phyloP scores from a whole-genome alignment of 441 rosid genomes.

The Populus hybrid region DNA sequence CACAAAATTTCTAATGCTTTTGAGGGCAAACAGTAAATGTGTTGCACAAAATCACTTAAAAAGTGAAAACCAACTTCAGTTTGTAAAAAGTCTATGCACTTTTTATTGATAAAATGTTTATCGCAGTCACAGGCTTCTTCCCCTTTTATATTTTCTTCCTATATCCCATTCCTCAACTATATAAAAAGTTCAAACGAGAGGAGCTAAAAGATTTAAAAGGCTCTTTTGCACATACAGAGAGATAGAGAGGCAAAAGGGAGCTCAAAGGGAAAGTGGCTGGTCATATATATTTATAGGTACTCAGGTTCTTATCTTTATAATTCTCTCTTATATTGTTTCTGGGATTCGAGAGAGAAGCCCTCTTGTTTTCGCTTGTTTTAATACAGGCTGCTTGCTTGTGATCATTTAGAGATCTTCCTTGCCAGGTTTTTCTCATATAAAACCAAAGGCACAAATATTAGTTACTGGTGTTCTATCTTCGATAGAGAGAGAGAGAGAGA shows the following conservation, averaged over 20 bases:
- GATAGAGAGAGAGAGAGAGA: not conserved
- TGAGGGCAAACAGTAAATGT: constrained; percentile 28
- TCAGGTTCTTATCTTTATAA: not conserved
- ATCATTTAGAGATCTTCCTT: not conserved
- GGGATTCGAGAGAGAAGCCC: not conserved
- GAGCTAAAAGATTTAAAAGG: not conserved
- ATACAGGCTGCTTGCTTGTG: not conserved
- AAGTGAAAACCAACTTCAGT: constrained; percentile 6
- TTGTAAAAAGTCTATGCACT: constrained; percentile 10
- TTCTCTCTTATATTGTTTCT: not conserved
- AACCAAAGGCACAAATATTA: not conserved
- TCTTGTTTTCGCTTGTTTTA: not conserved
- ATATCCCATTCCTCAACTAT: not conserved
- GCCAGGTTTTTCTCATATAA: not conserved
- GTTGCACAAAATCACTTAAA: constrained; percentile 11
- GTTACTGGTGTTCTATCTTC: not conserved
- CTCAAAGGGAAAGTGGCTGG: constrained; percentile 23
- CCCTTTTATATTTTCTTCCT: not conserved
- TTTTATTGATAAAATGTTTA: not conserved
- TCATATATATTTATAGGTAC: constrained; percentile 20
- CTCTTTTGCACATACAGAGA: not conserved
- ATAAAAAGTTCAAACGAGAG: not conserved
- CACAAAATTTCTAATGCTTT: constrained; percentile 23
- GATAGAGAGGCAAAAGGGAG: not conserved
- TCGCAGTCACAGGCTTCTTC: not conserved